Evolutionary conservation across 305 asterid genomes (phyloP).

Genomic region (Petunia hybrid): DNA sequence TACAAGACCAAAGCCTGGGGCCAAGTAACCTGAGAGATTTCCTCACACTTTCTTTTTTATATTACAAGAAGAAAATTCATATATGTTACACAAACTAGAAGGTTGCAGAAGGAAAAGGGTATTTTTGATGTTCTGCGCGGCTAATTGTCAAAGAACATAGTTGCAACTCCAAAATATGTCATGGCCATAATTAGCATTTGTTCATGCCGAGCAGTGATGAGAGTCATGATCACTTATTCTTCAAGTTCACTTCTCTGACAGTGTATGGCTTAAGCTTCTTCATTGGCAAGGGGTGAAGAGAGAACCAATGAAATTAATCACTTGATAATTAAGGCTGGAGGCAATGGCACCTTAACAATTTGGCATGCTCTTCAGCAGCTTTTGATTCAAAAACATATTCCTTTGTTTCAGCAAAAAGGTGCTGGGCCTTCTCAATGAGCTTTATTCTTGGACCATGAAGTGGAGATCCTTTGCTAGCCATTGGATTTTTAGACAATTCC

Average conservation of each 20-base stretch:
- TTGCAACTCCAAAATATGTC: neutral
- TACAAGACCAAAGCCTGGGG: too few species aligned
- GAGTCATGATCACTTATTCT: too few species aligned
- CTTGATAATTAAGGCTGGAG: constrained; percentile 25
- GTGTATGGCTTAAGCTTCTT: too few species aligned
- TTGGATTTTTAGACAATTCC: constrained; percentile 82
- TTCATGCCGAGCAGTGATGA: neutral
- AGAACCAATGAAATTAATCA: constrained; percentile 27
- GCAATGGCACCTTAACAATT: constrained; percentile 71
- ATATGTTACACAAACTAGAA: constrained; percentile 2
- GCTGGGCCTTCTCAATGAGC: constrained; percentile 77
- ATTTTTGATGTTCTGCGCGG: neutral
- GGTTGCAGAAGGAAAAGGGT: neutral
- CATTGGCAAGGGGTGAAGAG: neutral
- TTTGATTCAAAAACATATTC: constrained; percentile 86
- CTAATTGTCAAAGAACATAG: neutral
- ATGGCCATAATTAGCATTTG: neutral
- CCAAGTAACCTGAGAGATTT: constrained; percentile 19
- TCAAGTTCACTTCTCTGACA: too few species aligned
- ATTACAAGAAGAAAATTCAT: neutral
- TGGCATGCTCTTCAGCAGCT: constrained; percentile 99
- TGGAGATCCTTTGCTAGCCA: constrained; percentile 81
- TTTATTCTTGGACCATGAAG: constrained; percentile 86
- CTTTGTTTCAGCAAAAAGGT: constrained; percentile 79
- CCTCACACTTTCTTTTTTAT: neutral